A percentile compares a stretch with the other conserved stretches of the same genome.
These are phyloP conservation scores for Nicotiana tomentosiformis DNA, from an alignment of 257 asterid species.

Conservation along the genomic window DNA sequence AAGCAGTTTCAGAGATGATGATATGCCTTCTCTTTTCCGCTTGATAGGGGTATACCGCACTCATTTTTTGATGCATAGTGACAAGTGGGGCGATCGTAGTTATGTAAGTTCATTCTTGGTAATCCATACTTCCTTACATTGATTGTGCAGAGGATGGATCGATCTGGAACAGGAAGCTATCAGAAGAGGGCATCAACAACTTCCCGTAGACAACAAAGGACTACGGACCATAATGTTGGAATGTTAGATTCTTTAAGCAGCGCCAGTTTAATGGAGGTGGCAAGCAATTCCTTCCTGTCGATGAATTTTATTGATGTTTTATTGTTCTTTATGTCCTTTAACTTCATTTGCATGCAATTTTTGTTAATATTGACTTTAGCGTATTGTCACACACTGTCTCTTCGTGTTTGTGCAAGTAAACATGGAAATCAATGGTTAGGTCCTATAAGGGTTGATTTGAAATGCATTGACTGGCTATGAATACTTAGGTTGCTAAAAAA, in stretches of 20 bases:
- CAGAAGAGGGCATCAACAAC: conserved; percentile 55
- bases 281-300: neutral
- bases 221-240: conserved; percentile 34
- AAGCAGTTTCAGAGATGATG: neutral
- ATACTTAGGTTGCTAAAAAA: neutral
- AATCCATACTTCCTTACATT: neutral
- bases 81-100: neutral
- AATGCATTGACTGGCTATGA: neutral
- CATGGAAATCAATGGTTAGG: neutral
- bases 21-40: neutral
- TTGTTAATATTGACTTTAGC: neutral
- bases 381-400: neutral
- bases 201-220: conserved; percentile 49
- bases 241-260: conserved; percentile 62
- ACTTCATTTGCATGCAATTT: neutral
- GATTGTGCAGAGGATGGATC: conserved; percentile 60
- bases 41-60: neutral
- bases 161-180: conserved; percentile 57
- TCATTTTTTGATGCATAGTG: neutral
- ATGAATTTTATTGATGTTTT: neutral
- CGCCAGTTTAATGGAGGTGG: conserved; percentile 86
- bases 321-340: neutral
- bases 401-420: neutral
- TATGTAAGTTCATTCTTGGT: neutral
- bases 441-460: neutral